Percentiles rank a stretch among this genome's conserved stretches.
phyloP scores from a whole-genome alignment of 2,329 filamentous ascomycete species.

The Shiraia sp. region DNA sequence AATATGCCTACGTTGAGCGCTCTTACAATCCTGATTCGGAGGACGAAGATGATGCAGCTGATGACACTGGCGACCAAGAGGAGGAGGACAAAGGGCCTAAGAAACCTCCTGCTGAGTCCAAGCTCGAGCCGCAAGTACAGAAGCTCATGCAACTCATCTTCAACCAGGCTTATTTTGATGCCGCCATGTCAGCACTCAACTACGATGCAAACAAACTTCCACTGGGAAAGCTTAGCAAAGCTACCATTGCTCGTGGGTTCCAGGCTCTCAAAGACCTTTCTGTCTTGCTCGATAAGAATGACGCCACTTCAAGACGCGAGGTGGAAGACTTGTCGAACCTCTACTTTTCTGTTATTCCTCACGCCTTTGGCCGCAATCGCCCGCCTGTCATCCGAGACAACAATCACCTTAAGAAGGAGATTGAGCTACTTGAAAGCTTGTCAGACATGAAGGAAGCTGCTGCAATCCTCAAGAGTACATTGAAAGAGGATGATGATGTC shows the following conservation, averaged over 20 bases:
- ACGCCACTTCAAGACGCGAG: constrained; percentile 53
- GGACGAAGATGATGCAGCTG: constrained; percentile 36
- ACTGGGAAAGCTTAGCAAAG: constrained; percentile 80
- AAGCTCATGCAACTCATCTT: constrained; percentile 81
- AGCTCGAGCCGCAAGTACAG: constrained; percentile 64
- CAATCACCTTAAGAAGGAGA: constrained; percentile 69
- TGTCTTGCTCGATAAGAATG: constrained; percentile 62
- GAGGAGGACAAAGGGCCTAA: constrained; percentile 34
- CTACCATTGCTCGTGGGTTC: constrained; percentile 75
- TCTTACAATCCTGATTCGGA: constrained; percentile 73
- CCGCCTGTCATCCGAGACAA: constrained; percentile 68
- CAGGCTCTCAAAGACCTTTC: constrained; percentile 76
- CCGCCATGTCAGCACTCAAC: constrained; percentile 67
- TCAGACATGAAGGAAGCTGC: constrained; percentile 84
- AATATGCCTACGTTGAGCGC: constrained; percentile 81
- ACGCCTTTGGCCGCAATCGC: constrained; percentile 73
- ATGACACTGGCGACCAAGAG: constrained; percentile 32
- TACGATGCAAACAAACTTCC: constrained; percentile 79
- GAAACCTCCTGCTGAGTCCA: constrained; percentile 49
- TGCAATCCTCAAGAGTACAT: constrained; percentile 71
- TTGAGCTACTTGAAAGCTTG: constrained; percentile 78
- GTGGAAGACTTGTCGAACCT: constrained; percentile 71
- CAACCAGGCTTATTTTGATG: constrained; percentile 72
- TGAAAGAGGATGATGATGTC: constrained; percentile 54
- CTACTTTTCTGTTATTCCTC: constrained; percentile 83